Evolutionary conservation across 768 basidiomycete species (phyloP).

Genomic region (Daedaleopsis nitida): DNA sequence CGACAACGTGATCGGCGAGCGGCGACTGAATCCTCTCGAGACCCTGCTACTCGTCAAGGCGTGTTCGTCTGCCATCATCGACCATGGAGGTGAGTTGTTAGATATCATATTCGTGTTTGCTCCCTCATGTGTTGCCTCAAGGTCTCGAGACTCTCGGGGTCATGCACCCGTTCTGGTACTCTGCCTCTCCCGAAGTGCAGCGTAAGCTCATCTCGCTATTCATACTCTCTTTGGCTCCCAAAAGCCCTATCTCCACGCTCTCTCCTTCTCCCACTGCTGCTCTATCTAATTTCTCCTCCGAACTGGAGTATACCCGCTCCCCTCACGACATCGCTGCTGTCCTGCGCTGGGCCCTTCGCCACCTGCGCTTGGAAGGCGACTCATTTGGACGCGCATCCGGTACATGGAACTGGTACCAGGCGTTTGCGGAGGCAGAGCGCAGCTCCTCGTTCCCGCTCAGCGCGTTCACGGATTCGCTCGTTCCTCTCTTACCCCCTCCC

Average conservation of each 20-base stretch:
- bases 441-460: conserved; percentile 58
- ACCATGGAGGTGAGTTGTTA: conserved; percentile 51
- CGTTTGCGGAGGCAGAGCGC: conserved; percentile 64
- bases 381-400: conserved; percentile 57
- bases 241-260: conserved; percentile 48
- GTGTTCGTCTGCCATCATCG: conserved; percentile 66
- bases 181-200: conserved; percentile 71
- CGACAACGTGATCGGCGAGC: conserved; percentile 58
- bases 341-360: conserved; percentile 79
- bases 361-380: conserved; percentile 61
- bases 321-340: conserved; percentile 81
- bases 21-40: conserved; percentile 62
- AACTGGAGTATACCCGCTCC: conserved; percentile 63
- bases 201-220: conserved; percentile 70
- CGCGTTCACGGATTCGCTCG: conserved; percentile 62
- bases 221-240: conserved; percentile 60
- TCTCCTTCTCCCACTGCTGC: conserved; percentile 51
- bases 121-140: conserved; percentile 30
- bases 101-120: conserved; percentile 12
- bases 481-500: conserved; percentile 61
- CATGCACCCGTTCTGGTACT: conserved; percentile 86
- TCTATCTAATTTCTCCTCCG: conserved; percentile 58
- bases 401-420: conserved; percentile 63
- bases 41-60: conserved; percentile 64
- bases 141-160: conserved; percentile 82